Conservation (phyloP, 1,284 basidiomycete genomes). For the Cystobasidium sp. region DNA sequence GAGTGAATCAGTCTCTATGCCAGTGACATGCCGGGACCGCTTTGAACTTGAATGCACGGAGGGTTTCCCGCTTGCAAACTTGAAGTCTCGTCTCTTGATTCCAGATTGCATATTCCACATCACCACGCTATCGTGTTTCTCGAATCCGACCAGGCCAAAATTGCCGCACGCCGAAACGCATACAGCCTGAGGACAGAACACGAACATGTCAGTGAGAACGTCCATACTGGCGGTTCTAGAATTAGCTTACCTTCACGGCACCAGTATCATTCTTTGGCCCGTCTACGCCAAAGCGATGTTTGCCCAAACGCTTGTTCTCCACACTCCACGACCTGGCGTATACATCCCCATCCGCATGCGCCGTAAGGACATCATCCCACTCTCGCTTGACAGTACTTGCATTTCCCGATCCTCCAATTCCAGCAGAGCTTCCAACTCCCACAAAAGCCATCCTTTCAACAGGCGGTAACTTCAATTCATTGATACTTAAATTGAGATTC, state of each 20-base stretch:
- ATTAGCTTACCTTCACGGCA: conserved; percentile 24
- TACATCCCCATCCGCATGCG: conserved; percentile 75
- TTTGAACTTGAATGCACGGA: conserved; percentile 46
- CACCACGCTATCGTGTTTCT: conserved; percentile 70
- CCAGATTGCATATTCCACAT: conserved; percentile 99
- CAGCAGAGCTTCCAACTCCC: conserved; percentile 9
- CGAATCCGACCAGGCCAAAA: conserved; percentile 84
- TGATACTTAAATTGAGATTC: conserved; percentile 19
- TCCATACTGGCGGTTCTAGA: not conserved
- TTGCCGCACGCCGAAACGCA: conserved; percentile 95
- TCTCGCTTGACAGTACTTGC: conserved; percentile 84
- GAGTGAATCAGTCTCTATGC: conserved; percentile 81
- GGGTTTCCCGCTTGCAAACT: conserved; percentile 58
- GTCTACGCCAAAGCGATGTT: conserved; percentile 63
- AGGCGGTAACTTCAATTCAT: conserved; percentile 64
- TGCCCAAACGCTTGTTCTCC: conserved; percentile 78
- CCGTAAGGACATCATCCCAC: conserved; percentile 96
- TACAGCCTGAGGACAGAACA: conserved; percentile 63
- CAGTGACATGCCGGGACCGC: conserved; percentile 67
- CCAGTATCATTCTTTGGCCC: conserved; percentile 55
- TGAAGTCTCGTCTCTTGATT: conserved; percentile 76
- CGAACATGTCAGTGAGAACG: not conserved
- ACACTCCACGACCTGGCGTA: conserved; percentile 85
- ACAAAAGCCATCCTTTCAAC: conserved; percentile 73
- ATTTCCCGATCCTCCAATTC: conserved; percentile 30